phyloP scores from a whole-genome alignment of 139 green algal genomes.

The Protoeuglena noctilucae region DNA sequence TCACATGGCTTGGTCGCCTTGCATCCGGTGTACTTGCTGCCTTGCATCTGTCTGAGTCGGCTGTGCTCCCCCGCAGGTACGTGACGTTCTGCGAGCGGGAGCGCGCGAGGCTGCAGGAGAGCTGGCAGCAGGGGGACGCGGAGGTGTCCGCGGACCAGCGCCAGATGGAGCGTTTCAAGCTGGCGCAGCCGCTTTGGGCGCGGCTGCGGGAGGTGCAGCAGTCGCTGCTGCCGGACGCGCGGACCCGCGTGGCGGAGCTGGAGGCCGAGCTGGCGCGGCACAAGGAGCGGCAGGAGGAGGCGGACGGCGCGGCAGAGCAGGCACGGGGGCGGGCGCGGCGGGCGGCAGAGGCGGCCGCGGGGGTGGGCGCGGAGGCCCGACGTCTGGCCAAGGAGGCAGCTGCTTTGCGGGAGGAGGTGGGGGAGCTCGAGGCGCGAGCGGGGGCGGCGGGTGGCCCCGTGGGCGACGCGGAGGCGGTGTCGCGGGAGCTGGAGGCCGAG shows the following conservation, averaged over 20 bases:
- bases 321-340: no score
- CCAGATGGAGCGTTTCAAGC: background rate
- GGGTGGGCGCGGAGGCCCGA: background rate
- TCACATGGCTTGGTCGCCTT: no score
- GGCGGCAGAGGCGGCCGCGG: background rate
- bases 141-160: constrained; percentile 4
- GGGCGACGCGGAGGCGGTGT: constrained; percentile 22
- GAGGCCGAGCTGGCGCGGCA: background rate
- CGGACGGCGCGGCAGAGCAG: background rate
- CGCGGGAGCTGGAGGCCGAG: constrained; percentile 21
- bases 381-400: background rate
- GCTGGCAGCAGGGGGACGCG: constrained; percentile 9
- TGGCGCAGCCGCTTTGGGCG: background rate
- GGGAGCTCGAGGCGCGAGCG: background rate
- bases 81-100: constrained; percentile 1
- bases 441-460: background rate
- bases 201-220: background rate
- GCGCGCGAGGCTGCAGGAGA: constrained; percentile 11
- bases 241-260: no score
- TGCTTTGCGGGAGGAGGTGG: constrained; percentile 6
- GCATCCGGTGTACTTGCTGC: no score
- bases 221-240: background rate
- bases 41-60: no score
- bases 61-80: no score
- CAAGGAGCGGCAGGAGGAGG: background rate